Base-by-base conservation (phyloP, 1,284 basidiomycete species). In the Malassezia arunalokei region DNA sequence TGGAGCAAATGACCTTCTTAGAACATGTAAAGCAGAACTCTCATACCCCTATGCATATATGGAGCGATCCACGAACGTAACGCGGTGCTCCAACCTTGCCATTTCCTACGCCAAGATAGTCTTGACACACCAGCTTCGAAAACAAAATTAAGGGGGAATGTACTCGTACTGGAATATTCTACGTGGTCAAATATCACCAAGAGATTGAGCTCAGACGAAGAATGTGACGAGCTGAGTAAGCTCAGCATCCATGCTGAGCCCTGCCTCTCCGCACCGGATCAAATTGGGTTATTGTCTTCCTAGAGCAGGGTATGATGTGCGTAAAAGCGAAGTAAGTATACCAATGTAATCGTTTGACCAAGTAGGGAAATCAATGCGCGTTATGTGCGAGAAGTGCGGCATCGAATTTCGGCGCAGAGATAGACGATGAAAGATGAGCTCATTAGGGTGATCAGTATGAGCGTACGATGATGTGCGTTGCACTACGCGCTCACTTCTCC, bases 1-100 rank as follows among this genome's bases (percentile, higher is more conserved):
- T 76, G 41, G 66, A 72, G 30, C 74, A 65, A 15, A 74, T 63
- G 81, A 86, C 80, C 75, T 87, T 84, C 74, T 90, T 91, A 89
- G 77, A 71, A 91, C 88, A 40, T 83, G 83, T 53, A 84, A 85
- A 0, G 87, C 85, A 2, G 82, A 85, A 69, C 89, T 87, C 8
- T 79, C 76, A 0, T 86, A 85, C 8, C 54, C 59, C 15, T 44
- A 58, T n/a, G 64, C 65, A 41, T 68, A 60, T 2, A 40, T 1
- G 3, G 60, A 63, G 1, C 62, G 65, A 8, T 69, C 66, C 41
- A 90, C 76, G 3, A 91, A 72, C 1, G 82, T 85, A 49, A 90
- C 77, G 56, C 59, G 78, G 70, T 82, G 85, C 9, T 84, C 84
- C 49, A 81, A 77, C 43, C 76, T 70, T 32, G 86, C 76, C n/a